Conservation (phyloP, 768 basidiomycete species). For the Cytidiella melzeri region DNA sequence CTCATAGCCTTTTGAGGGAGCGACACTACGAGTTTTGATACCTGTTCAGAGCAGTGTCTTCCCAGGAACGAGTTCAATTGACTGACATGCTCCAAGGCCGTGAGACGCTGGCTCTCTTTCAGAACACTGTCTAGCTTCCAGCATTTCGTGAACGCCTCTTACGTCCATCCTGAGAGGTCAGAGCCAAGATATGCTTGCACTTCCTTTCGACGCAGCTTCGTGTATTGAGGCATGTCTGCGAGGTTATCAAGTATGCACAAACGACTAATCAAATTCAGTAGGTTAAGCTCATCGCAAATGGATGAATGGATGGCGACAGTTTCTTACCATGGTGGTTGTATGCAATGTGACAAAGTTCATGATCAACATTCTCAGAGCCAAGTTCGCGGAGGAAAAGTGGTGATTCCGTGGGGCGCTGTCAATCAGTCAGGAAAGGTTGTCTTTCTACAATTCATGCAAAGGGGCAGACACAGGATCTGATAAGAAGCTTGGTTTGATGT, state of each 20-base stretch:
- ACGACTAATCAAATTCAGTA: slow-evolving; percentile 6
- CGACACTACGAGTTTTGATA: slow-evolving; percentile 21
- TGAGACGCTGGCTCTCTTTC: slow-evolving; percentile 24
- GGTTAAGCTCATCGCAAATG: too few species aligned
- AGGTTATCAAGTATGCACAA: slow-evolving; percentile 27
- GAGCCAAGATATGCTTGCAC: slow-evolving; percentile 13
- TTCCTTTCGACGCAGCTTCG: slow-evolving; percentile 25
- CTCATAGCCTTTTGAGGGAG: slow-evolving; percentile 24
- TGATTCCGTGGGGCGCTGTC: background rate
- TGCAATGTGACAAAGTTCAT: slow-evolving; percentile 38
- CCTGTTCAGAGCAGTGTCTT: background rate
- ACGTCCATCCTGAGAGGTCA: slow-evolving; percentile 16
- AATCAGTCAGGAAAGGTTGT: background rate
- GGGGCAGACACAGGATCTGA: too few species aligned
- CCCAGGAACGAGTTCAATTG: too few species aligned
- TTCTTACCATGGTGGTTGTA: slow-evolving; percentile 17
- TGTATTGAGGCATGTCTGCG: slow-evolving; percentile 25
- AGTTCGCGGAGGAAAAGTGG: background rate
- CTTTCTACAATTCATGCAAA: too few species aligned
- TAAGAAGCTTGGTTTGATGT: background rate
- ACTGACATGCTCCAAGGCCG: slow-evolving; percentile 20
- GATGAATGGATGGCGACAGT: too few species aligned
- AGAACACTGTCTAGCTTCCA: slow-evolving; percentile 31
- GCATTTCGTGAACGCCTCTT: slow-evolving; percentile 23
- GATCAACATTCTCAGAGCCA: slow-evolving; percentile 27